phyloP scores from a whole-genome alignment of 2,329 filamentous ascomycete species.

The Ustilaginoidea virens region DNA sequence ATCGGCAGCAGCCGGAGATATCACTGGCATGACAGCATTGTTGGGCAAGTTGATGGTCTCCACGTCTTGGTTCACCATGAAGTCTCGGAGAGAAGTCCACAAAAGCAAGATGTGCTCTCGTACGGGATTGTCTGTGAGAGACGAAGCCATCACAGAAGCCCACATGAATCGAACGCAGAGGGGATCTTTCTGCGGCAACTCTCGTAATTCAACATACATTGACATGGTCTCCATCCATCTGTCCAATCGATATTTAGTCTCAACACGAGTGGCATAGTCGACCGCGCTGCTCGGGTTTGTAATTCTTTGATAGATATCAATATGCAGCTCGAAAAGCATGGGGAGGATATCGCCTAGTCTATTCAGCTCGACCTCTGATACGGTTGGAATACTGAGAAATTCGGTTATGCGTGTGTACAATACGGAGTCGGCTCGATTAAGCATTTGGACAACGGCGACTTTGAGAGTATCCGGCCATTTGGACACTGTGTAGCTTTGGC shows the following conservation, averaged over 20 bases:
- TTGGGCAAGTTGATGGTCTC: conserved; percentile 53
- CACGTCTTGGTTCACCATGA: conserved; percentile 24
- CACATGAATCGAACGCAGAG: conserved; percentile 40
- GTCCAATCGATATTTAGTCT: conserved; percentile 32
- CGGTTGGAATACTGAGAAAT: conserved; percentile 20
- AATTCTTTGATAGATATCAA: conserved; percentile 44
- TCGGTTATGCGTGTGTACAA: conserved; percentile 31
- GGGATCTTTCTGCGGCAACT: conserved; percentile 18
- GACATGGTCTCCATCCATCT: conserved; percentile 37
- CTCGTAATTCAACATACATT: conserved; percentile 23
- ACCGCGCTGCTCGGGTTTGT: conserved; percentile 40
- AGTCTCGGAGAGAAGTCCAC: conserved; percentile 42
- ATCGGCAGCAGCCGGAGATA: conserved; percentile 72
- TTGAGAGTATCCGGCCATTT: conserved; percentile 46
- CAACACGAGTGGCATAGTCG: conserved; percentile 29
- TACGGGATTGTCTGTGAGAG: conserved; percentile 34
- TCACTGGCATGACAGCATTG: conserved; percentile 74
- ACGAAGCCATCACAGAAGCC: conserved; percentile 38
- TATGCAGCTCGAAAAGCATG: conserved; percentile 46
- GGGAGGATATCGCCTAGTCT: conserved; percentile 31
- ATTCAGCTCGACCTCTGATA: conserved; percentile 11
- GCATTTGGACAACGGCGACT: conserved; percentile 37
- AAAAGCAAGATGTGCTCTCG: conserved; percentile 41
- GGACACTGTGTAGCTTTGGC: conserved; percentile 32
- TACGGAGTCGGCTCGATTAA: conserved; percentile 35